These are phyloP conservation scores for Xylariaceae sp. DNA, from an alignment of 2,329 filamentous ascomycete genomes.

Conservation along the genomic window DNA sequence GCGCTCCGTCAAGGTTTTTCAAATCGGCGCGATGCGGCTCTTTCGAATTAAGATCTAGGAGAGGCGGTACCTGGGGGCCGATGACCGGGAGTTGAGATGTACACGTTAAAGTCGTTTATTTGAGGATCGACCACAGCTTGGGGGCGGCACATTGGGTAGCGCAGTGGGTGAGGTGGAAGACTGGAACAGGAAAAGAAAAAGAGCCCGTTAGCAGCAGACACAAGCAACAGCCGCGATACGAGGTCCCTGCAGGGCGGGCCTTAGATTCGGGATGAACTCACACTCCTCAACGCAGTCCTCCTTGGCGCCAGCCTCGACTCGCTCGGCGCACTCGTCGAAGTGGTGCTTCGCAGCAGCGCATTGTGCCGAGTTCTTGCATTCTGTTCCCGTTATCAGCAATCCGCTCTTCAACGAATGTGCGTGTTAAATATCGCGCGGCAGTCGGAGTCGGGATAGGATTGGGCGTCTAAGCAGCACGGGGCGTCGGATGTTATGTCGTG, in stretches of 20 bases:
- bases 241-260: too few species aligned
- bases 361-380: slow-evolving; percentile 80
- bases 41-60: slow-evolving; percentile 18
- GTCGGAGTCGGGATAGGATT: too few species aligned
- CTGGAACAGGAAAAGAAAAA: slow-evolving; percentile 40
- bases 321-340: slow-evolving; percentile 96
- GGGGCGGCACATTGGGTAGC: slow-evolving; percentile 87
- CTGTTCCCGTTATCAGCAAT: slow-evolving; percentile 41
- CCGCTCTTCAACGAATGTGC: too few species aligned
- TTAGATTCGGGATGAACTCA: slow-evolving; percentile 59
- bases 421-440: too few species aligned
- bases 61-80: slow-evolving; percentile 11
- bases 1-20: slow-evolving; percentile 10
- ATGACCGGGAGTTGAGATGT: slow-evolving; percentile 12
- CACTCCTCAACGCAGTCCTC: slow-evolving; percentile 99
- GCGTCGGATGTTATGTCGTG: slow-evolving; percentile 5
- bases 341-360: slow-evolving; percentile 93
- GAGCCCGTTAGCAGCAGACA: slow-evolving; percentile 2
- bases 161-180: slow-evolving; percentile 99
- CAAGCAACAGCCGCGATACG: too few species aligned
- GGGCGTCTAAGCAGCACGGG: too few species aligned
- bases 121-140: slow-evolving; percentile 89
- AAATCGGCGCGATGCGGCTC: slow-evolving; percentile 17
- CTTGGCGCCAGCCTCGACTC: slow-evolving; percentile 82
- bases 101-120: slow-evolving; percentile 52